phyloP scores from a whole-genome alignment of 495 filamentous ascomycete species.

The Astrocystis sublimbata region DNA sequence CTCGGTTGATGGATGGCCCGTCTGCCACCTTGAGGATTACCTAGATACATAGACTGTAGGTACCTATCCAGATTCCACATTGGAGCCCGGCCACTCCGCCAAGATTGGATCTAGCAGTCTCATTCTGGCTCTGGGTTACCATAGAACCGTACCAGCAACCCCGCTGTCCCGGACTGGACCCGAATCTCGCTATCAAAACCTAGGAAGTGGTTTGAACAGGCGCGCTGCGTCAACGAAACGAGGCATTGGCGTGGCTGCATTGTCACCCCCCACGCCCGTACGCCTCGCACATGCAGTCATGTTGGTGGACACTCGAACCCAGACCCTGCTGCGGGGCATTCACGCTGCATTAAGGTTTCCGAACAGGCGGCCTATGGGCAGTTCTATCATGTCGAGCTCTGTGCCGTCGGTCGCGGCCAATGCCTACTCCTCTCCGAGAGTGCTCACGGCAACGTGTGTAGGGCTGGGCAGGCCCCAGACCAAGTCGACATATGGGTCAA shows the following conservation, averaged over 20 bases:
- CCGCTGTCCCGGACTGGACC: too few species aligned
- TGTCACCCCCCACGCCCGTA: neutral
- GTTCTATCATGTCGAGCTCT: neutral
- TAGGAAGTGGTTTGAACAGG: neutral
- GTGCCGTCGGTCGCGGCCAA: neutral
- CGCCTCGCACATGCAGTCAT: neutral
- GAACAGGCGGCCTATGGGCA: neutral
- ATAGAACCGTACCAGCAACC: too few species aligned
- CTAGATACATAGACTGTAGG: too few species aligned
- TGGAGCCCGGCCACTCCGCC: too few species aligned
- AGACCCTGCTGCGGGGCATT: neutral
- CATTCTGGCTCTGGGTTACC: too few species aligned
- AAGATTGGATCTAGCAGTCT: too few species aligned
- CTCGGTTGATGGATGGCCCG: too few species aligned
- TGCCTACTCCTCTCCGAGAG: neutral
- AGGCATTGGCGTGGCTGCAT: neutral
- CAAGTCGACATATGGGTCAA: neutral
- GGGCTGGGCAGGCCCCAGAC: neutral
- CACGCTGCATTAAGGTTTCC: neutral
- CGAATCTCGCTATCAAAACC: too few species aligned
- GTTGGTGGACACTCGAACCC: conserved; percentile 9
- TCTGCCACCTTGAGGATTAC: too few species aligned
- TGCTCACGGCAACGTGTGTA: neutral
- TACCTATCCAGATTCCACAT: too few species aligned
- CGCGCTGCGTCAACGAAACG: neutral